phyloP scores from a whole-genome alignment of 2,329 filamentous ascomycete species.

The Ustulina deusta region DNA sequence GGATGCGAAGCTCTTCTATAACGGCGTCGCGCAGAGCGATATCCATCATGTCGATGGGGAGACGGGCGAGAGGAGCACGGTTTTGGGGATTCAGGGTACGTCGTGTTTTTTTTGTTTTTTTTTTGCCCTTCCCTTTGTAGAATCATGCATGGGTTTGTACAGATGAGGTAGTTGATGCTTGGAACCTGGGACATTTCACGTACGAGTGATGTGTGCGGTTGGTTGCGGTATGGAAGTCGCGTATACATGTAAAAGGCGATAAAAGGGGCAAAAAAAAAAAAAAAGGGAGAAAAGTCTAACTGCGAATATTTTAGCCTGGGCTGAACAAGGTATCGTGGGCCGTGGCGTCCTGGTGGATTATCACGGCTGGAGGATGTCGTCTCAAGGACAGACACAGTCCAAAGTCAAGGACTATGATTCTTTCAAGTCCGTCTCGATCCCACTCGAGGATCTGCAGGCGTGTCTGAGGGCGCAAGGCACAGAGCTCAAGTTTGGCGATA shows the following conservation, averaged over 20 bases:
- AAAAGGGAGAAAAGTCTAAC: neutral
- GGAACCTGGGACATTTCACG: neutral
- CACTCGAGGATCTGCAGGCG: constrained; percentile 55
- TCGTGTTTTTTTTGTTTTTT: neutral
- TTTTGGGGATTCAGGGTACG: constrained; percentile 38
- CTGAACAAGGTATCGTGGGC: constrained; percentile 66
- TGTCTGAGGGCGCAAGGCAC: constrained; percentile 61
- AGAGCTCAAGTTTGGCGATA: constrained; percentile 63
- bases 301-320: constrained; percentile 56
- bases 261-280: neutral
- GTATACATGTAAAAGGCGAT: neutral
- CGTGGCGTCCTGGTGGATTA: constrained; percentile 67
- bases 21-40: constrained; percentile 31
- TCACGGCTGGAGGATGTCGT: constrained; percentile 57
- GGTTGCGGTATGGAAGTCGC: neutral
- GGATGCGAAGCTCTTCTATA: constrained; percentile 48
- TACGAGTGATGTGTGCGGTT: neutral
- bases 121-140: neutral
- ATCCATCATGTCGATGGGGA: constrained; percentile 31
- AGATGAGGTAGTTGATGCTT: neutral
- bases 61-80: constrained; percentile 29
- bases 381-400: constrained; percentile 50
- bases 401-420: constrained; percentile 49
- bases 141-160: neutral
- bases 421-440: constrained; percentile 54